These are phyloP conservation scores for Fusarium scirpi DNA, from an alignment of 2,329 filamentous ascomycete genomes.

Conservation along the genomic window DNA sequence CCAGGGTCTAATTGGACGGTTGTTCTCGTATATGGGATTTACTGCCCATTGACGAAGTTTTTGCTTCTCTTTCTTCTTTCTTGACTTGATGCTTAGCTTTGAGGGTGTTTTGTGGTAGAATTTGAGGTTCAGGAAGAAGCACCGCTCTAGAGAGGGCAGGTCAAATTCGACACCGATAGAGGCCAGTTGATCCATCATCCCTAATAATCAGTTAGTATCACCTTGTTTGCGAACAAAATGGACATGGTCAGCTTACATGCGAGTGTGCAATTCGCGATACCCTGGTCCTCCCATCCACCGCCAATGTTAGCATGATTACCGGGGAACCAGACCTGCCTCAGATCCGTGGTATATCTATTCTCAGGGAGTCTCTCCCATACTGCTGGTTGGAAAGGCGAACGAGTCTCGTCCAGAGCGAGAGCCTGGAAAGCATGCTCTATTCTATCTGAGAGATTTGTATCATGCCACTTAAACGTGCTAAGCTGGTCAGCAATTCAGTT, in stretches of 20 bases:
- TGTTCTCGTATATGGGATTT: constrained; percentile 60
- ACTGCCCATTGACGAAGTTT: constrained; percentile 57
- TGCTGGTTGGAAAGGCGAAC: constrained; percentile 66
- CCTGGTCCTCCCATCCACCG: constrained; percentile 71
- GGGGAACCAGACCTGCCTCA: constrained; percentile 73
- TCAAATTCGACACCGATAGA: constrained; percentile 65
- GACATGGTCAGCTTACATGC: constrained; percentile 51
- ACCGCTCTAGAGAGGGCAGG: constrained; percentile 55
- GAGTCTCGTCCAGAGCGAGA: constrained; percentile 68
- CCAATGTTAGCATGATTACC: constrained; percentile 79
- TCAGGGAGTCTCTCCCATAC: constrained; percentile 63
- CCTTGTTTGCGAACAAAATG: not conserved
- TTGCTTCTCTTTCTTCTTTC: constrained; percentile 33
- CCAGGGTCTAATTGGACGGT: constrained; percentile 63
- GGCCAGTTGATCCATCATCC: constrained; percentile 69
- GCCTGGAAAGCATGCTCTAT: constrained; percentile 71
- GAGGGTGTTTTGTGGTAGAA: constrained; percentile 48
- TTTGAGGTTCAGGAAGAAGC: constrained; percentile 52
- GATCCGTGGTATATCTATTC: constrained; percentile 56
- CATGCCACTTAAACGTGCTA: constrained; percentile 63
- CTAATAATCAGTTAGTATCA: constrained; percentile 45
- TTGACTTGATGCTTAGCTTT: constrained; percentile 21
- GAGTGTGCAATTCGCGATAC: constrained; percentile 56
- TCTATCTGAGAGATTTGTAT: constrained; percentile 64
- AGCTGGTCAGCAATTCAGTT: constrained; percentile 47